phyloP scores from a whole-genome alignment of 2,329 filamentous ascomycete species.

The Botrytis fabae region DNA sequence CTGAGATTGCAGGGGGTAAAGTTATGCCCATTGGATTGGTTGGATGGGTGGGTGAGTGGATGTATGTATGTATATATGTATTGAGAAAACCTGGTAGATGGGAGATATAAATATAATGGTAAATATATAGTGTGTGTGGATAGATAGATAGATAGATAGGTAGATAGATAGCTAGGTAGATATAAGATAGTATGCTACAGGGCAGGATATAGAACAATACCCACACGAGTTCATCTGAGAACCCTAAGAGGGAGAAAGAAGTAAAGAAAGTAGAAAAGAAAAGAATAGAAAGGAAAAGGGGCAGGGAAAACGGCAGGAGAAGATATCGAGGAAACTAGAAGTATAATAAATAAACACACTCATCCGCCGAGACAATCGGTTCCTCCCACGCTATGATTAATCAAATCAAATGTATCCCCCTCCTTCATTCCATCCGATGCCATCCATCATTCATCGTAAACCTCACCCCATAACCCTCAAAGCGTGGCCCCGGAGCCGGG shows the following conservation, averaged over 20 bases:
- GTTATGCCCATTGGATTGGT: neutral
- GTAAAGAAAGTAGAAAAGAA: too few relatives aligned
- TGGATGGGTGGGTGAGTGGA: too few relatives aligned
- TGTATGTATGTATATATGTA: too few relatives aligned
- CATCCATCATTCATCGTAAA: too few relatives aligned
- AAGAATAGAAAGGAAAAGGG: neutral
- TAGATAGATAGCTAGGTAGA: neutral
- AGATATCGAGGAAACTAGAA: neutral
- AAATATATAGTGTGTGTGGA: neutral
- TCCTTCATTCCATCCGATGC: neutral
- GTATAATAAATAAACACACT: neutral
- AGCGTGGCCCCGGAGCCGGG: neutral
- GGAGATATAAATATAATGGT: too few relatives aligned
- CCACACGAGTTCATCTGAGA: neutral
- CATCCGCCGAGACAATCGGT: neutral
- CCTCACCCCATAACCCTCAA: neutral
- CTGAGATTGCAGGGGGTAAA: neutral
- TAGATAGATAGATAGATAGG: neutral
- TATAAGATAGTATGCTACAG: neutral
- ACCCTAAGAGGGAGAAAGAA: neutral
- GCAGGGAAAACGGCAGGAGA: neutral
- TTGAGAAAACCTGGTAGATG: neutral
- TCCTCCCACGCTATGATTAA: neutral
- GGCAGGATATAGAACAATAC: neutral
- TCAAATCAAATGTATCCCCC: neutral